These are phyloP conservation scores for Cladosporium colombiae DNA, from an alignment of 2,329 filamentous ascomycete species.

Conservation along the genomic window DNA sequence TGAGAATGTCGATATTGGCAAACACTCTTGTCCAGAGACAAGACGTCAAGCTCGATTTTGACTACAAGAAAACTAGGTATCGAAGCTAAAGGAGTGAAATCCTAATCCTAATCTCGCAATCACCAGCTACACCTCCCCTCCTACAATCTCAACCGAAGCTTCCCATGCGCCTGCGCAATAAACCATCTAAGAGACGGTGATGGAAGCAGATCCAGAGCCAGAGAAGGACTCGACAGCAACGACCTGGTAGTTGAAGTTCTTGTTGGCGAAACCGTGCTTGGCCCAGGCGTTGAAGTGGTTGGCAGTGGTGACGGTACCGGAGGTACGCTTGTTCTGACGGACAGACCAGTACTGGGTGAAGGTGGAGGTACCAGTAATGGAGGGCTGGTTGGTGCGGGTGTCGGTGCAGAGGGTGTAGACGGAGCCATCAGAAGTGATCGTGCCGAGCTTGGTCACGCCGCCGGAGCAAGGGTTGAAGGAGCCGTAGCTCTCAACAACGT, in stretches of 20 bases:
- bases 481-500: constrained; percentile 56
- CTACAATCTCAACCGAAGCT: constrained; percentile 33
- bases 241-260: constrained; percentile 32
- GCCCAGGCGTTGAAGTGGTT: constrained; percentile 27
- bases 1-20: not conserved
- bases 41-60: not conserved
- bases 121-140: not conserved
- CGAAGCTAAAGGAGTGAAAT: not conserved
- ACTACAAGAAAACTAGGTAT: not conserved
- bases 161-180: constrained; percentile 33
- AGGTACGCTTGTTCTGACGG: constrained; percentile 37
- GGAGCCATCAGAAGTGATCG: constrained; percentile 40
- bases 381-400: constrained; percentile 40
- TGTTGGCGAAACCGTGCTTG: constrained; percentile 28
- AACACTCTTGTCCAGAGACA: not conserved
- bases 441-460: constrained; percentile 34
- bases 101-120: not conserved
- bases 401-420: constrained; percentile 43
- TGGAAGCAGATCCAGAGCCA: constrained; percentile 25
- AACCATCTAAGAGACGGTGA: constrained; percentile 25
- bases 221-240: constrained; percentile 30
- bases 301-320: constrained; percentile 26
- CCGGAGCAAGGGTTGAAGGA: constrained; percentile 41
- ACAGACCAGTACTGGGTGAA: constrained; percentile 48
- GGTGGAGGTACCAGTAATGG: constrained; percentile 42